A percentile compares a stretch with the other conserved stretches of the same genome.
These are phyloP conservation scores for Oxytropis ochrocephala DNA, from an alignment of 306 rosid genomes.

Conservation along the genomic window DNA sequence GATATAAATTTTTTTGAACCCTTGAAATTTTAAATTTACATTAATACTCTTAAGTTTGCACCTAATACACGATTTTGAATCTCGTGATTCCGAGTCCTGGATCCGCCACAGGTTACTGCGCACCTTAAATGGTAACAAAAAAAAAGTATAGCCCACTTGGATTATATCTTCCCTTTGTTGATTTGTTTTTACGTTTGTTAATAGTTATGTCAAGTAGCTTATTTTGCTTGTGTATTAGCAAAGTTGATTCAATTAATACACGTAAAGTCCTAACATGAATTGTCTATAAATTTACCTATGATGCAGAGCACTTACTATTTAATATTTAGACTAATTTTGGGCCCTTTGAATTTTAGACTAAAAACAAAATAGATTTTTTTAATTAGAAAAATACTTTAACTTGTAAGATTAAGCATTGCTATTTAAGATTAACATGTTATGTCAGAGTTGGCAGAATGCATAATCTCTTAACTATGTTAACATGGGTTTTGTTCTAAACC, in stretches of 20 bases:
- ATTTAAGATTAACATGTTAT: too few relatives aligned
- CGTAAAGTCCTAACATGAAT: not conserved
- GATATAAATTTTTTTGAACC: too few relatives aligned
- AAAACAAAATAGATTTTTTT: not conserved
- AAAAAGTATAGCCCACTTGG: too few relatives aligned
- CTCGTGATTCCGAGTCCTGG: too few relatives aligned
- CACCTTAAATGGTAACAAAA: too few relatives aligned
- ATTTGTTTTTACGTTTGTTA: not conserved
- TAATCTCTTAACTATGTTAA: too few relatives aligned
- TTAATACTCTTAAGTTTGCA: too few relatives aligned
- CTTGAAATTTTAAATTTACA: too few relatives aligned
- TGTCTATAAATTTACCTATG: not conserved
- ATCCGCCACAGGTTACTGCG: too few relatives aligned
- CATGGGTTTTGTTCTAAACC: too few relatives aligned
- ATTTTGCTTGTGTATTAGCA: not conserved
- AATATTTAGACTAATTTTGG: not conserved
- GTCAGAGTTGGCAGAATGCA: too few relatives aligned
- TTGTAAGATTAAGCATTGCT: not conserved
- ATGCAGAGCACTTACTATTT: not conserved
- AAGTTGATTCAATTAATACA: not conserved
- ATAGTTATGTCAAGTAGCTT: not conserved
- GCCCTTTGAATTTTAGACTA: not conserved
- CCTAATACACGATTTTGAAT: too few relatives aligned
- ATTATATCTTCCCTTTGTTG: not conserved
- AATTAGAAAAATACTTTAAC: not conserved